A percentile compares a stretch with the other conserved stretches of the same genome.
Conservation (phyloP, 495 filamentous ascomycete species). For the Penicillium atrosanguineum region DNA sequence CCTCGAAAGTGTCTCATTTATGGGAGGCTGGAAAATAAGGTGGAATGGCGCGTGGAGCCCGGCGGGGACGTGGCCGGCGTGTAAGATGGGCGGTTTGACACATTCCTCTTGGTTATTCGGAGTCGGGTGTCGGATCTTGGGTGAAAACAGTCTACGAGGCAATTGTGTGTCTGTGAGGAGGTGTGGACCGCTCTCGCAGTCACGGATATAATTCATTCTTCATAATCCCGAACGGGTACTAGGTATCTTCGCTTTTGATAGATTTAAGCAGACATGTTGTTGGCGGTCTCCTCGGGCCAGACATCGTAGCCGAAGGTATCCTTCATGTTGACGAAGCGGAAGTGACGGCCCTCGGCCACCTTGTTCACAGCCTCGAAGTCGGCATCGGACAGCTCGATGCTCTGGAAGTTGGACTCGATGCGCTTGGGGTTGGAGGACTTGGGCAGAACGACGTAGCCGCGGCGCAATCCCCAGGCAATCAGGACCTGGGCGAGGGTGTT, state of each 20-base stretch:
- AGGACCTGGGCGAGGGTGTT: slow-evolving; percentile 65
- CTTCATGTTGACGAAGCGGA: slow-evolving; percentile 80
- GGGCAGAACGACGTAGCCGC: slow-evolving; percentile 69
- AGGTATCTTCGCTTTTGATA: slow-evolving; percentile 1
- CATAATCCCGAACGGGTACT: not conserved
- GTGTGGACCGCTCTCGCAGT: not conserved
- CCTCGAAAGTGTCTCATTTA: not conserved
- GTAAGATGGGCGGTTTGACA: not conserved
- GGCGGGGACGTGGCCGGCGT: slow-evolving; percentile 6
- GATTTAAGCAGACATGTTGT: slow-evolving; percentile 36
- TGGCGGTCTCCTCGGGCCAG: slow-evolving; percentile 47
- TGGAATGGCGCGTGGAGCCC: slow-evolving; percentile 6
- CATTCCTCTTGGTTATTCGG: too few relatives aligned
- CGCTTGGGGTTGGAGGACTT: slow-evolving; percentile 64
- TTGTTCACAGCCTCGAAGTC: slow-evolving; percentile 58
- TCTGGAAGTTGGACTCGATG: slow-evolving; percentile 65
- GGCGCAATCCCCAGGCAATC: slow-evolving; percentile 67
- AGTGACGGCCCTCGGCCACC: slow-evolving; percentile 59
- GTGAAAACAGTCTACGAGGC: not conserved
- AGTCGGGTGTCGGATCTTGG: too few relatives aligned
- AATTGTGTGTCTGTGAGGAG: not conserved
- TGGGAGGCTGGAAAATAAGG: not conserved
- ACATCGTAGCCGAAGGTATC: slow-evolving; percentile 60
- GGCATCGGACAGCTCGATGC: slow-evolving; percentile 53
- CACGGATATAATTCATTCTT: slow-evolving; percentile 7